phyloP scores from a whole-genome alignment of 371 early-diverging fungal species.

The Zychaea mexicana region DNA sequence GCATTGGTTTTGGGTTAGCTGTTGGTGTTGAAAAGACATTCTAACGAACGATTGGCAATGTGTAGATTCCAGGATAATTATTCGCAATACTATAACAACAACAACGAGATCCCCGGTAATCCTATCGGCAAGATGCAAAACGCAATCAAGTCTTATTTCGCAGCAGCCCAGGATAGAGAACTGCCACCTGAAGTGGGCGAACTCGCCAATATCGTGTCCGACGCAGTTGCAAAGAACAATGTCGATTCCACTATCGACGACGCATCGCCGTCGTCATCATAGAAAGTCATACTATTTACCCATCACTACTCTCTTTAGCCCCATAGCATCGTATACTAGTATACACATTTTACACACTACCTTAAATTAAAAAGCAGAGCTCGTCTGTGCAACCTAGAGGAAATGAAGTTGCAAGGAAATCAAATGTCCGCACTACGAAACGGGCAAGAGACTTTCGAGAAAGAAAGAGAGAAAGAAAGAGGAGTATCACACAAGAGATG shows the following conservation, averaged over 20 bases:
- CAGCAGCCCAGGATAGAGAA: slow-evolving; percentile 22
- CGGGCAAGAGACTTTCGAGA: not conserved
- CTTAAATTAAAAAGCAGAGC: not conserved
- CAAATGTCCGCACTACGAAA: not conserved
- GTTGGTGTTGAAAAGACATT: too few relatives aligned
- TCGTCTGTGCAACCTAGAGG: not conserved
- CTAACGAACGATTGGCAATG: not conserved
- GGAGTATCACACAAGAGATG: too few relatives aligned
- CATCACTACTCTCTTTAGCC: not conserved
- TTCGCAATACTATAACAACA: slow-evolving; percentile 18
- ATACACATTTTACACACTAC: too few relatives aligned
- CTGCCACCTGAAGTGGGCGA: slow-evolving; percentile 35
- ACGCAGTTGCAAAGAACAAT: slow-evolving; percentile 14
- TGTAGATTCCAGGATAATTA: slow-evolving; percentile 39
- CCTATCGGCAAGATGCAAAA: slow-evolving; percentile 33
- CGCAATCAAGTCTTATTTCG: slow-evolving; percentile 34
- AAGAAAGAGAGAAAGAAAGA: too few relatives aligned
- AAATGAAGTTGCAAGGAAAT: slow-evolving; percentile 1
- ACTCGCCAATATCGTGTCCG: slow-evolving; percentile 41
- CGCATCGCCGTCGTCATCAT: not conserved
- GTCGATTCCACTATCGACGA: not conserved
- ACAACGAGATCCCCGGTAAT: slow-evolving; percentile 9
- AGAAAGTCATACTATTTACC: not conserved
- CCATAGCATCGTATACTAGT: too few relatives aligned
- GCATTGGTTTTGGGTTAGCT: too few relatives aligned